Percentiles rank a stretch among this genome's conserved stretches.
These are phyloP conservation scores for Artemisia tridentata DNA, from an alignment of 129 eudicot genomes.

Conservation along the genomic window DNA sequence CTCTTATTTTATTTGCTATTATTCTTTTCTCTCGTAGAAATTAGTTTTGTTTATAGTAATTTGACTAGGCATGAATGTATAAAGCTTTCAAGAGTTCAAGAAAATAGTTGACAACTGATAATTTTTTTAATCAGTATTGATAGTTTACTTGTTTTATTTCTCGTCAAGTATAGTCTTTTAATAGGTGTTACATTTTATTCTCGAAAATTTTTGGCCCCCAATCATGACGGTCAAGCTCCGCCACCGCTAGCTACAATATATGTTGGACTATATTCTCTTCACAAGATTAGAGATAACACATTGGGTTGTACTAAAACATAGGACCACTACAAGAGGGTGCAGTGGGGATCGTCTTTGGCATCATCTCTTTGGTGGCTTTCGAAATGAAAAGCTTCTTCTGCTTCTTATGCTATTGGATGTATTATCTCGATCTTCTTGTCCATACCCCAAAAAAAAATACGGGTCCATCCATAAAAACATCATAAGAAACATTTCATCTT, in stretches of 20 bases:
- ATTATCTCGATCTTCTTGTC: slow-evolving; percentile 27
- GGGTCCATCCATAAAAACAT: slow-evolving; percentile 5
- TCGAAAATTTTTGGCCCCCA: too few relatives aligned
- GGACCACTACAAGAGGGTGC: slow-evolving; percentile 25
- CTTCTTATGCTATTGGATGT: slow-evolving; percentile 24
- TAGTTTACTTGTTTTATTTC: too few relatives aligned
- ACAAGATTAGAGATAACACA: slow-evolving; percentile 30
- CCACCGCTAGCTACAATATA: not conserved
- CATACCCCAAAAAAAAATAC: not conserved
- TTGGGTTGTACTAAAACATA: slow-evolving; percentile 5
- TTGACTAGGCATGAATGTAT: too few relatives aligned
- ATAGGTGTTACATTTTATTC: too few relatives aligned
- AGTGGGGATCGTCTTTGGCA: slow-evolving; percentile 25
- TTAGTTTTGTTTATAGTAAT: too few relatives aligned
- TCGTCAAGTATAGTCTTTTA: too few relatives aligned
- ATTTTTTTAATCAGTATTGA: too few relatives aligned
- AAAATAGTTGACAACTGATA: too few relatives aligned
- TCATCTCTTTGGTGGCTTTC: slow-evolving; percentile 27
- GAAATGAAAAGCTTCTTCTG: slow-evolving; percentile 19
- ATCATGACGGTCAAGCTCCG: too few relatives aligned
- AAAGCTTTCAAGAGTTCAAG: too few relatives aligned
- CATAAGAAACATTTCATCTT: slow-evolving; percentile 14
- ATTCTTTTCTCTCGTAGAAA: too few relatives aligned
- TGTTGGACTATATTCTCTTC: slow-evolving; percentile 30
- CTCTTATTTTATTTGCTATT: too few relatives aligned